phyloP scores from a whole-genome alignment of 2,329 filamentous ascomycete genomes.

The Hymenoscyphus fructigenus region DNA sequence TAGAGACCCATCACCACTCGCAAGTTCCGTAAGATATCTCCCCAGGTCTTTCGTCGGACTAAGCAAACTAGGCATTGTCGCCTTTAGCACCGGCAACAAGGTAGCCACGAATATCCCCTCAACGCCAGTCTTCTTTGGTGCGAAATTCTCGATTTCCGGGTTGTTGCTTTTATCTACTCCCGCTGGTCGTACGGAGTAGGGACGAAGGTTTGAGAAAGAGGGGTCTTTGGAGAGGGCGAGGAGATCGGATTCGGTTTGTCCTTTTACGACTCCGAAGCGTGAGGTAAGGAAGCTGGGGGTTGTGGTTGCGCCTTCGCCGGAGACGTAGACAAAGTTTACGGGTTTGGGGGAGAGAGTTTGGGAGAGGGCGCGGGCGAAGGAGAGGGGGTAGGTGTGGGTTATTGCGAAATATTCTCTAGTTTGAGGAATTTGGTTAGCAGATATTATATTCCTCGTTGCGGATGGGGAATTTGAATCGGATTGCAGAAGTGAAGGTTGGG shows the following conservation, averaged over 20 bases:
- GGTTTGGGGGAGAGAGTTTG: slow-evolving; percentile 45
- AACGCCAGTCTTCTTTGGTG: slow-evolving; percentile 33
- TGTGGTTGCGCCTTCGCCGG: slow-evolving; percentile 54
- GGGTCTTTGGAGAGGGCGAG: slow-evolving; percentile 47
- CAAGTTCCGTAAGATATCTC: slow-evolving; percentile 48
- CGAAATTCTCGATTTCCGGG: slow-evolving; percentile 40
- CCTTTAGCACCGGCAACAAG: slow-evolving; percentile 30
- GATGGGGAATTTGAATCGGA: not conserved
- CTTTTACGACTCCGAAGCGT: slow-evolving; percentile 65
- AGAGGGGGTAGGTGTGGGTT: slow-evolving; percentile 64
- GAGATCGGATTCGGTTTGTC: slow-evolving; percentile 60
- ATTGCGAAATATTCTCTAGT: slow-evolving; percentile 63
- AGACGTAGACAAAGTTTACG: slow-evolving; percentile 72
- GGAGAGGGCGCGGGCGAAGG: slow-evolving; percentile 60
- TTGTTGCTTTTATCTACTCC: slow-evolving; percentile 54
- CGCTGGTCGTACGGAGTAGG: slow-evolving; percentile 58
- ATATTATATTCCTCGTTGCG: not conserved
- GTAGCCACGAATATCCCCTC: slow-evolving; percentile 22
- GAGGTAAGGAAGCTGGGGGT: slow-evolving; percentile 54
- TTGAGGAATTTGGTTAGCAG: not conserved
- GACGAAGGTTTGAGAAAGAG: slow-evolving; percentile 47
- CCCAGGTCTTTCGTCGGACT: slow-evolving; percentile 50
- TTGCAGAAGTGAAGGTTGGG: not conserved
- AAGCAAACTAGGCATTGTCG: slow-evolving; percentile 36
- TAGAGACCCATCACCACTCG: slow-evolving; percentile 45